Conservation (phyloP, 176 grass and related monocot species). For the Lolium multiflorum region DNA sequence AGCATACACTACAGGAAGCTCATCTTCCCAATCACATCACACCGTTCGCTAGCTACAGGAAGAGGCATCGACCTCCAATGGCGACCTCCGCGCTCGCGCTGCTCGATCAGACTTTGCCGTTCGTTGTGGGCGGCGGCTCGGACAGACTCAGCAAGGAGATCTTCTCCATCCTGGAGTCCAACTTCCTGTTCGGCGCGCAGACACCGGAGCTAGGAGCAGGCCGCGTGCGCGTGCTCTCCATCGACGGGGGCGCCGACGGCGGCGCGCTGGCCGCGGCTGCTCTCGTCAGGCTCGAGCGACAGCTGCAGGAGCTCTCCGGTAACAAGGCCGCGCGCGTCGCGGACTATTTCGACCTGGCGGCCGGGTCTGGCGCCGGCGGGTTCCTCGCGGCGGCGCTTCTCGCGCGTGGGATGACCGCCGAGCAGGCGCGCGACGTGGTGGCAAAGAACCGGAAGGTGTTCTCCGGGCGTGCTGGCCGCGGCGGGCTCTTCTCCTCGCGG, state of each 20-base stretch:
- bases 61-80: constrained; percentile 31
- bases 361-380: constrained; percentile 64
- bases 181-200: constrained; percentile 65
- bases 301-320: constrained; percentile 69
- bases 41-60: not conserved
- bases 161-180: constrained; percentile 86
- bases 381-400: constrained; percentile 75
- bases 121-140: constrained; percentile 3
- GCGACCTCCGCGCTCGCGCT: constrained; percentile 34
- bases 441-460: constrained; percentile 54
- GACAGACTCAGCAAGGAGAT: constrained; percentile 74
- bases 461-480: not conserved
- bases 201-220: not conserved
- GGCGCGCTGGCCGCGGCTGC: constrained; percentile 58
- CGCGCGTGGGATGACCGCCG: constrained; percentile 61
- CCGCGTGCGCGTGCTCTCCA: constrained; percentile 72
- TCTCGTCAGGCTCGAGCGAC: constrained; percentile 54
- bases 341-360: constrained; percentile 75
- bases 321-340: constrained; percentile 43
- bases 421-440: constrained; percentile 51
- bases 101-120: constrained; percentile 33
- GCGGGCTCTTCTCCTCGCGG: constrained; percentile 8
- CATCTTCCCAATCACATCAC: not conserved
- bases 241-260: constrained; percentile 55
- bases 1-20: not conserved